Conservation (phyloP, 495 filamentous ascomycete species). For the Penicillium subrubescens region DNA sequence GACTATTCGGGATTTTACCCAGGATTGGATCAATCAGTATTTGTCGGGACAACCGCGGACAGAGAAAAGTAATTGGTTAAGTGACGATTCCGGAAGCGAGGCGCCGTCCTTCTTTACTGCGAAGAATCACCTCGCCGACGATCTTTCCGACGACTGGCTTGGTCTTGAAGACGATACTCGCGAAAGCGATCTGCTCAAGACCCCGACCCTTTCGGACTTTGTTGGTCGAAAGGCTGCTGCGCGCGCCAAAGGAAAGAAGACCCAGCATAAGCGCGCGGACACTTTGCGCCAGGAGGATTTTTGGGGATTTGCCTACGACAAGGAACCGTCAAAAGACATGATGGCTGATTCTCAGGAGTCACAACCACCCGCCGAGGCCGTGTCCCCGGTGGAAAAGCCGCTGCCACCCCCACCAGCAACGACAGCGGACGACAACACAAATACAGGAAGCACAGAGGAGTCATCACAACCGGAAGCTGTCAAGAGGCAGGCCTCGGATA, state of each 20-base stretch:
- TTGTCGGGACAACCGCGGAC: conserved; percentile 61
- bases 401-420: conserved; percentile 47
- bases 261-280: conserved; percentile 58
- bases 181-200: conserved; percentile 45
- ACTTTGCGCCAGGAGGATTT: conserved; percentile 65
- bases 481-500: conserved; percentile 19
- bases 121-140: conserved; percentile 47
- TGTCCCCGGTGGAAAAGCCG: conserved; percentile 46
- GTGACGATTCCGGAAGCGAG: conserved; percentile 67
- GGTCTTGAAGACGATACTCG: conserved; percentile 45
- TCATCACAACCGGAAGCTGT: conserved; percentile 13
- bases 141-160: conserved; percentile 47
- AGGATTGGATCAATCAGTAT: conserved; percentile 79
- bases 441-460: background rate
- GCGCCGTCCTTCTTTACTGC: conserved; percentile 50
- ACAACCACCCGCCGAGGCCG: conserved; percentile 27
- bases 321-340: conserved; percentile 36
- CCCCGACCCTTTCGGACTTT: conserved; percentile 48
- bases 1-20: conserved; percentile 62
- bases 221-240: conserved; percentile 31
- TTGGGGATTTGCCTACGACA: conserved; percentile 50
- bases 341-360: conserved; percentile 40
- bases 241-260: conserved; percentile 48
- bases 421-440: conserved; percentile 18
- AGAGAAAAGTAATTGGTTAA: conserved; percentile 72